Conservation (phyloP, 2,329 filamentous ascomycete species). For the Metarhizium rileyi region DNA sequence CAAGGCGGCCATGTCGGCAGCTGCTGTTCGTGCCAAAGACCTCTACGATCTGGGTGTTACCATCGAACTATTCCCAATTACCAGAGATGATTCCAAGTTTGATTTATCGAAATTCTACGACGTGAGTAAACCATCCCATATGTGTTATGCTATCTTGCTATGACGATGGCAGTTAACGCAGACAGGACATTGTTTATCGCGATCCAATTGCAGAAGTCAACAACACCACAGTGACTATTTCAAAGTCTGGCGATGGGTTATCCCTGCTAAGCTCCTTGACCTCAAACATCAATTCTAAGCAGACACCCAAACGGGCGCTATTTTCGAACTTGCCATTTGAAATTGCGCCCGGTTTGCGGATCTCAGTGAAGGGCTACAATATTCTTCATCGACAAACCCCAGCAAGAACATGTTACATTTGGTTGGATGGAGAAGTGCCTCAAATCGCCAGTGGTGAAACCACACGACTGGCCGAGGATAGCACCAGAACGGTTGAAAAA, state of each 20-base stretch:
- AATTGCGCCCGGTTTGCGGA: conserved; percentile 71
- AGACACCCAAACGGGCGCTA: conserved; percentile 72
- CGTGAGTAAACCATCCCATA: conserved; percentile 39
- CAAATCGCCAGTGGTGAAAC: conserved; percentile 72
- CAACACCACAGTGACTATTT: conserved; percentile 43
- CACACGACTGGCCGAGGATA: conserved; percentile 67
- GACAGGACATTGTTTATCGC: conserved; percentile 81
- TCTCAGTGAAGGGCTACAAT: conserved; percentile 90
- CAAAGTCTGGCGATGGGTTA: conserved; percentile 64
- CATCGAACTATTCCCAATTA: conserved; percentile 90
- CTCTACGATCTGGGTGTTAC: conserved; percentile 85
- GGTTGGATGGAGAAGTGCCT: conserved; percentile 73
- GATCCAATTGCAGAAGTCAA: conserved; percentile 60
- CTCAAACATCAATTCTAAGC: conserved; percentile 83
- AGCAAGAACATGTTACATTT: conserved; percentile 77
- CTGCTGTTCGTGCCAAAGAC: conserved; percentile 84
- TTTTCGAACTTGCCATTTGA: conserved; percentile 86
- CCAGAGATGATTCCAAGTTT: conserved; percentile 59
- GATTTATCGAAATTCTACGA: conserved; percentile 85
- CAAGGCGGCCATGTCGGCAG: conserved; percentile 63
- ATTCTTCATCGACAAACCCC: conserved; percentile 76
- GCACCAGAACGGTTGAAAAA: conserved; percentile 66
- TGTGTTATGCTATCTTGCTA: neutral
- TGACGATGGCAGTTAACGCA: conserved; percentile 3
- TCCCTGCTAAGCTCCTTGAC: conserved; percentile 70